phyloP scores from a whole-genome alignment of 768 basidiomycete species.

The Lactifluus volemus region DNA sequence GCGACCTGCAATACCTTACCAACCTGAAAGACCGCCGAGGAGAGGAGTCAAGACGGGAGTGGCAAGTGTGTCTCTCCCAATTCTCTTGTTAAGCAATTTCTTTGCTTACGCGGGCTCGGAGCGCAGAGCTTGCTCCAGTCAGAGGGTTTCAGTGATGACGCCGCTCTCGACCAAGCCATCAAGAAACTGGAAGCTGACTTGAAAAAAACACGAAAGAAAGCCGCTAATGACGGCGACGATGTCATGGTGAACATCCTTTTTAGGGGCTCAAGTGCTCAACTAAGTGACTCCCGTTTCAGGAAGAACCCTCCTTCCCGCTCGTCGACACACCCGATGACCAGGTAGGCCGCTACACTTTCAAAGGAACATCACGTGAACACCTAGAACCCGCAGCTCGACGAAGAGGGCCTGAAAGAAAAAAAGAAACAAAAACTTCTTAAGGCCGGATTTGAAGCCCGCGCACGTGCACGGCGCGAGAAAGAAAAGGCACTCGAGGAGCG shows the following conservation, averaged over 20 bases:
- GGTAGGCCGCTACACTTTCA: conserved; percentile 34
- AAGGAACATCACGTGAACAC: neutral
- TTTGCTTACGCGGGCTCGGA: neutral
- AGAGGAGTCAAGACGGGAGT: conserved; percentile 62
- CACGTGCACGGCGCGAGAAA: conserved; percentile 77
- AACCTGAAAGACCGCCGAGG: conserved; percentile 55
- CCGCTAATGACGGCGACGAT: conserved; percentile 57
- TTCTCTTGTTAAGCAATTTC: neutral
- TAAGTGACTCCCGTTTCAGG: conserved; percentile 30
- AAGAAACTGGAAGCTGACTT: conserved; percentile 80
- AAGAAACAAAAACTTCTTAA: conserved; percentile 88
- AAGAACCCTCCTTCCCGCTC: conserved; percentile 81
- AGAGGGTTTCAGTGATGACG: conserved; percentile 73
- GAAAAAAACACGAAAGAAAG: conserved; percentile 74
- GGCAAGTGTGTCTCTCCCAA: conserved; percentile 41
- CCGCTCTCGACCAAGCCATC: conserved; percentile 68
- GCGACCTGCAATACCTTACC: conserved; percentile 55
- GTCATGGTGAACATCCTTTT: conserved; percentile 30
- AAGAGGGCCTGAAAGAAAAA: conserved; percentile 91
- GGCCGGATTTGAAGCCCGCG: conserved; percentile 87
- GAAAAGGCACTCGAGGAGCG: conserved; percentile 71
- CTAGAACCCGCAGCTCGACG: conserved; percentile 51
- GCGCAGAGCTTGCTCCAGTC: conserved; percentile 47
- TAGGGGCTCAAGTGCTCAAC: neutral
- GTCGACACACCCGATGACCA: conserved; percentile 89